phyloP scores from a whole-genome alignment of 2,329 filamentous ascomycete genomes.

The Botrytis fragariae region DNA sequence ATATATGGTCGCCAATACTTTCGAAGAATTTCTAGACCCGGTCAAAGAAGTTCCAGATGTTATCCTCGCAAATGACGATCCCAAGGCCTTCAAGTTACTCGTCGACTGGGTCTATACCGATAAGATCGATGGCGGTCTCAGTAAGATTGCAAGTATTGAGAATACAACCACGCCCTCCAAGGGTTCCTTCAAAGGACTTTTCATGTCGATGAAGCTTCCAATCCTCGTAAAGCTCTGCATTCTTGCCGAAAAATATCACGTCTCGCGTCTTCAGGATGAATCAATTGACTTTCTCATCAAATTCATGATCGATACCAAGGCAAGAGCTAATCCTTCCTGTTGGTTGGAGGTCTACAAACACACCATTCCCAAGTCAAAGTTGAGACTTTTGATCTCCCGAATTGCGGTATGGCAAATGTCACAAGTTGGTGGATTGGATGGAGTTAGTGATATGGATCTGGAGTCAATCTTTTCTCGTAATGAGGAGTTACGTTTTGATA shows the following conservation, averaged over 20 bases:
- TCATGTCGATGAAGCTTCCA: neutral
- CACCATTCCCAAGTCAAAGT: neutral
- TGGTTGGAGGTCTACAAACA: slow-evolving; percentile 5
- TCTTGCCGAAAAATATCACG: neutral
- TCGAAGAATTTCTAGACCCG: neutral
- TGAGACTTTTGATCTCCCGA: neutral
- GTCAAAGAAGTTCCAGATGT: neutral
- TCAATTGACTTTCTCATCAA: neutral
- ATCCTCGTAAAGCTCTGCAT: neutral
- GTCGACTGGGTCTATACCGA: neutral
- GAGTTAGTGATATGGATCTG: neutral
- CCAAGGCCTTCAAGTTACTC: neutral
- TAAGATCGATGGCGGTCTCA: neutral
- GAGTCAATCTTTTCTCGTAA: neutral
- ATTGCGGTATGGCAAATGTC: slow-evolving; percentile 4
- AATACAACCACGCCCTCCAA: neutral
- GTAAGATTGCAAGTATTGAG: neutral
- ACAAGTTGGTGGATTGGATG: neutral
- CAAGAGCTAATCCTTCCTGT: neutral
- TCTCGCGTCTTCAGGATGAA: neutral
- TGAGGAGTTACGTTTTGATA: neutral
- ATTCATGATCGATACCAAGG: slow-evolving; percentile 3
- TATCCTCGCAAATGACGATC: neutral
- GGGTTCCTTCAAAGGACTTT: neutral
- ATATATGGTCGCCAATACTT: neutral